Base-by-base conservation (phyloP, 768 basidiomycete genomes). In the Dendrothele bispora region DNA sequence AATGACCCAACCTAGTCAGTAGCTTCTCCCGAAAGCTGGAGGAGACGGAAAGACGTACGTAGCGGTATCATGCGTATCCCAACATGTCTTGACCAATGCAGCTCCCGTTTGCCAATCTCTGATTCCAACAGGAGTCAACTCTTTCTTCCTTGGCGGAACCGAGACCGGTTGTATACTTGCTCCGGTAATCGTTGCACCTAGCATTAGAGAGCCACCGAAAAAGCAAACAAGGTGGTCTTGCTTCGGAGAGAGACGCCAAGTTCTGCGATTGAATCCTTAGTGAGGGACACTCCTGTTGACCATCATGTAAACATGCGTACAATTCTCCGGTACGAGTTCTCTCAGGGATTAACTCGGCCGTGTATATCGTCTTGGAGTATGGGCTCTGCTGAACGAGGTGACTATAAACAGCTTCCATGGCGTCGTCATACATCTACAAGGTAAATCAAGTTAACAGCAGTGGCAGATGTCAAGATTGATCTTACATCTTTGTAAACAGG, bases 161-260 rank as follows among this genome's bases (percentile, higher is more conserved):
- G 85, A 86, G 6, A 87, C 81, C 3, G 65, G 70, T 8, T 74
- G 61, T 3, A 64, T 66, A 15, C 74, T 49, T 1, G 84, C 76
- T 12, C 86, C 85, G 3, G 82, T 68, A 1, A 72, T 78, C 3
- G 87, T 89, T 14, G 91, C 89, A 11, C 95, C 93, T 2, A 98
- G 79, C 75, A 98, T 83, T 47, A 98, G 79, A 1, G 90, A 89
- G 4, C 93, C 95, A 17, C 86, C 92, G 27, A 98, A 70, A 80
- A 97, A 98, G 68, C 95, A 97, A 4, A 90, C 93, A 27, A 98
- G 80, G 62, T 97, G 94, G 61, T 98, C 95, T 69, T 98, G 95
- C 63, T 95, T 95, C 10, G 88, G 89, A 6, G 68, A 61, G 20
- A 83, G 63, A 14, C 66, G 66, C 84, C 83, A 86, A 18, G 61